These are phyloP conservation scores for Microsporum ferrugineum DNA, from an alignment of 2,329 filamentous ascomycete genomes.

Conservation along the genomic window DNA sequence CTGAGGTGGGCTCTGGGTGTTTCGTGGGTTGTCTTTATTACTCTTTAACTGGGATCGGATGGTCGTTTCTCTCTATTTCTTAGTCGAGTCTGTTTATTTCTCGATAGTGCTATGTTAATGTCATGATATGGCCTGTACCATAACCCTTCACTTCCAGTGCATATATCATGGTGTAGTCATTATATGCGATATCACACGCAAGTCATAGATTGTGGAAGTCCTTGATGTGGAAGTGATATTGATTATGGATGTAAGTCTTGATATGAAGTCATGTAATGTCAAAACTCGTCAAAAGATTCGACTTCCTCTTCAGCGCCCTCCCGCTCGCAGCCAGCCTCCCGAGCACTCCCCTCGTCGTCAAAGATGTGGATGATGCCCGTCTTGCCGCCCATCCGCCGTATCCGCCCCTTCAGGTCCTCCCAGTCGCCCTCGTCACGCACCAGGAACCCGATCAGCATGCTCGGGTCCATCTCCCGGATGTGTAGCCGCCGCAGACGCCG, in stretches of 20 bases:
- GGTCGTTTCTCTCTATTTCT: not conserved
- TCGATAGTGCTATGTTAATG: not conserved
- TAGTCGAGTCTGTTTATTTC: not conserved
- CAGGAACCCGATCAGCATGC: slow-evolving; percentile 91
- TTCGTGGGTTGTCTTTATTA: slow-evolving; percentile 31
- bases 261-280: not conserved
- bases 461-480: slow-evolving; percentile 89
- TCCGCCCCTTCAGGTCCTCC: slow-evolving; percentile 64
- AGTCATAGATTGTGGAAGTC: no score
- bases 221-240: not conserved
- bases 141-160: not conserved
- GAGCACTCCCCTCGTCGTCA: slow-evolving; percentile 48
- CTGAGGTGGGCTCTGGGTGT: slow-evolving; percentile 22
- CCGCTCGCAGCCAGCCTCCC: slow-evolving; percentile 47
- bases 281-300: slow-evolving; percentile 61
- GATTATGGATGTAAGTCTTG: not conserved
- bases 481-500: slow-evolving; percentile 70
- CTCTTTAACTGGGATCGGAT: not conserved
- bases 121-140: not conserved
- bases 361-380: slow-evolving; percentile 68
- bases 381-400: slow-evolving; percentile 49
- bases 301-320: slow-evolving; percentile 78
- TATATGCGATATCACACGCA: no score
- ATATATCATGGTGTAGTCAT: not conserved
- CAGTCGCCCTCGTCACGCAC: slow-evolving; percentile 76